These are phyloP conservation scores for Cetraspora pellucida DNA, from an alignment of 192 early-diverging fungal genomes.

Conservation along the genomic window DNA sequence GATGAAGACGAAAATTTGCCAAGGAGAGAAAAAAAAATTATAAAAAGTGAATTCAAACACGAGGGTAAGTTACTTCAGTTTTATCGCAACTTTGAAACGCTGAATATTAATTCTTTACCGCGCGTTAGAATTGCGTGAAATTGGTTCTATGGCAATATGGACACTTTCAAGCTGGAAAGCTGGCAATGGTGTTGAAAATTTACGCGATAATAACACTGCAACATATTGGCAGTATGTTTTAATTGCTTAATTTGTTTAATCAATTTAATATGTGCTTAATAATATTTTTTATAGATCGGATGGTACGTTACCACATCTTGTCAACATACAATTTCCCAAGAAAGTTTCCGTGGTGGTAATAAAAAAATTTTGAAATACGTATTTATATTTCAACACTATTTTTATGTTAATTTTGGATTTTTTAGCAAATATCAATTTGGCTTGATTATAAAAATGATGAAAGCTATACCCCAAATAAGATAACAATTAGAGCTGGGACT, in stretches of 20 bases:
- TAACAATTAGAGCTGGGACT: conserved; percentile 72
- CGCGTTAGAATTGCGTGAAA: conserved; percentile 45
- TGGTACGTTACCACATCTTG: conserved; percentile 70
- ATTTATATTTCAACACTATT: background rate
- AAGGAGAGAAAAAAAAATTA: conserved; percentile 20
- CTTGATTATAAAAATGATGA: conserved; percentile 80
- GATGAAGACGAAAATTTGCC: conserved; percentile 10
- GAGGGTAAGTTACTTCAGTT: conserved; percentile 22
- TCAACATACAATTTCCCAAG: conserved; percentile 73
- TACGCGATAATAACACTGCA: conserved; percentile 65
- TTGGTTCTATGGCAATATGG: conserved; percentile 65
- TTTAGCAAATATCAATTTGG: conserved; percentile 61
- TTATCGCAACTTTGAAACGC: too few relatives aligned
- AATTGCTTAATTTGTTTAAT: background rate
- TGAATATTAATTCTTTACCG: background rate
- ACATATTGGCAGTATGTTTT: conserved; percentile 82
- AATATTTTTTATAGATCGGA: conserved; percentile 58
- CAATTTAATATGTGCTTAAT: background rate
- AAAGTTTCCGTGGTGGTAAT: conserved; percentile 60
- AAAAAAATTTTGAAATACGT: conserved; percentile 28
- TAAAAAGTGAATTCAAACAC: conserved; percentile 29
- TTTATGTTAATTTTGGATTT: conserved; percentile 7
- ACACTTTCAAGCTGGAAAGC: conserved; percentile 68
- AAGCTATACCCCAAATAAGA: conserved; percentile 72
- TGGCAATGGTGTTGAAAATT: conserved; percentile 61